phyloP scores from a whole-genome alignment of 2,329 filamentous ascomycete species.

The Fusarium hainanense region DNA sequence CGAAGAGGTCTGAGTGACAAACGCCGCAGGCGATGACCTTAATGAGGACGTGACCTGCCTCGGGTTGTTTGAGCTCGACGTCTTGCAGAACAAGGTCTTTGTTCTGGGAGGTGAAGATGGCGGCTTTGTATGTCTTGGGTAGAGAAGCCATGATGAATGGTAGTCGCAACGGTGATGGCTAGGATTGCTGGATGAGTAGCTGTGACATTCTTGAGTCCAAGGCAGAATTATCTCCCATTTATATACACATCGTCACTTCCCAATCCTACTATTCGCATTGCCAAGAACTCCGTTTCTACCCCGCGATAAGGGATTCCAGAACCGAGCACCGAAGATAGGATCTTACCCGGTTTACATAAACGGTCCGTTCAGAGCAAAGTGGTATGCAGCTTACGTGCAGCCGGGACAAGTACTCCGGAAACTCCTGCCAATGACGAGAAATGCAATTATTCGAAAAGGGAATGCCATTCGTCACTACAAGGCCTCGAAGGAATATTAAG shows the following conservation, averaged over 20 bases:
- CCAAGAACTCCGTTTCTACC: neutral
- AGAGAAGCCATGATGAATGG: neutral
- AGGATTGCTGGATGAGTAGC: neutral
- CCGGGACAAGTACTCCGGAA: neutral
- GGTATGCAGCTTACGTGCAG: neutral
- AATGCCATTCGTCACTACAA: neutral
- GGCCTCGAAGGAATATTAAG: neutral
- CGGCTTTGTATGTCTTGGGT: neutral
- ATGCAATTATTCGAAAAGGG: neutral
- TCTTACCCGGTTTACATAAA: neutral
- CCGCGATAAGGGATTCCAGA: neutral
- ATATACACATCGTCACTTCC: neutral
- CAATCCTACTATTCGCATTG: neutral
- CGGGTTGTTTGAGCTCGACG: neutral
- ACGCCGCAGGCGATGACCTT: conserved; percentile 79
- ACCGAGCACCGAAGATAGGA: neutral
- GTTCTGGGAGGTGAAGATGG: neutral
- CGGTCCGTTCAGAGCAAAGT: neutral
- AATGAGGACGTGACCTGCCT: conserved; percentile 69
- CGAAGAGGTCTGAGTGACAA: conserved; percentile 70
- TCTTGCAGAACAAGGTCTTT: neutral
- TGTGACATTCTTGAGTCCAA: rapidly evolving
- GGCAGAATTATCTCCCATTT: neutral
- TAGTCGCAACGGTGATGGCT: neutral
- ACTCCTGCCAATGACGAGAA: too few relatives aligned